Evolutionary conservation across 2,329 filamentous ascomycete species (phyloP).

Genomic region (Cadophora sp.): DNA sequence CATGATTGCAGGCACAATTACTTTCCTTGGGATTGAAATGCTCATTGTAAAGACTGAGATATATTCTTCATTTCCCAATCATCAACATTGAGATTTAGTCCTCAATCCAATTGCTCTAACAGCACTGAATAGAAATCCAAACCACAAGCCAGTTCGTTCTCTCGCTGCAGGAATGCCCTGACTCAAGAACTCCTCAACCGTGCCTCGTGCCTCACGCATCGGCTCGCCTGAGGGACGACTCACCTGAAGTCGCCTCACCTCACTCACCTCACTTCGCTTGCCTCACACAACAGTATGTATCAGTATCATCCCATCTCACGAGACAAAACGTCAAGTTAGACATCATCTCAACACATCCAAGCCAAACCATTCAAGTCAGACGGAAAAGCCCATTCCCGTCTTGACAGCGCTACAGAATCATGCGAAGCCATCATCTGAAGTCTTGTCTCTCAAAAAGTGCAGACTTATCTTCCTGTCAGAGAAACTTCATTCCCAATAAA

Average conservation of each 20-base stretch:
- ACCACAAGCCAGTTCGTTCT: not conserved
- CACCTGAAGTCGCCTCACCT: not conserved
- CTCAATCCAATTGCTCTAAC: too few relatives aligned
- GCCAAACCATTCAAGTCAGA: not conserved
- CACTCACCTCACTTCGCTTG: not conserved
- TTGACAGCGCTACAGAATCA: not conserved
- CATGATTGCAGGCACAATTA: not conserved
- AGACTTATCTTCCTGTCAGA: not conserved
- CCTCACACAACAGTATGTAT: not conserved
- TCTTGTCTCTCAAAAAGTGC: not conserved
- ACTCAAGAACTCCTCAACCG: constrained; percentile 9
- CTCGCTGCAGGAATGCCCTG: not conserved
- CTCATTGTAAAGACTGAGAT: not conserved
- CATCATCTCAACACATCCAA: not conserved
- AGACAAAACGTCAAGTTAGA: constrained; percentile 8
- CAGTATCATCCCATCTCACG: constrained; percentile 16
- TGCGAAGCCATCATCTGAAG: not conserved
- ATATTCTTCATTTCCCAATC: not conserved
- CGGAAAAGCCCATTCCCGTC: not conserved
- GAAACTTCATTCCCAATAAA: not conserved
- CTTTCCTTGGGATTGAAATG: not conserved
- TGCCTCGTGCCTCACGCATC: constrained; percentile 5
- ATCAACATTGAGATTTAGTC: too few relatives aligned
- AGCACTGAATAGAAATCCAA: not conserved
- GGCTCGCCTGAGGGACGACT: not conserved